Percentiles rank a stretch among this genome's conserved stretches.
phyloP scores from a whole-genome alignment of 148 eudicot species.

The Rhododendron kiyosumense region DNA sequence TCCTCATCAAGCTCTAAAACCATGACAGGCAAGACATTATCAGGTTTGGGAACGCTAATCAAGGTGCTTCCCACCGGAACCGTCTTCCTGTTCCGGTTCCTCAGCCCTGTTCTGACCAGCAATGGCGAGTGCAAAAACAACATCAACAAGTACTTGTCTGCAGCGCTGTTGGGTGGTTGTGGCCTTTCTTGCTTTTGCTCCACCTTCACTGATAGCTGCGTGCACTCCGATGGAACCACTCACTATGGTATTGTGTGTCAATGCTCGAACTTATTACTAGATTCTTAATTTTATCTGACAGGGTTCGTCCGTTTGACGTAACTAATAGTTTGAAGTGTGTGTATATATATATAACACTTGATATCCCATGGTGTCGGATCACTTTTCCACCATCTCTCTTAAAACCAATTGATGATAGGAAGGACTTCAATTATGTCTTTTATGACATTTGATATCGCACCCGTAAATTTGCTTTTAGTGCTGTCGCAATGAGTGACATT shows the following conservation, averaged over 20 bases:
- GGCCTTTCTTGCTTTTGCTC: constrained; percentile 52
- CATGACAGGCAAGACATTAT: constrained; percentile 25
- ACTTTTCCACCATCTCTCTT: too few relatives aligned
- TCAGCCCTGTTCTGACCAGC: constrained; percentile 67
- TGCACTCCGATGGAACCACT: constrained; percentile 26
- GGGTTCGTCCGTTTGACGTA: too few relatives aligned
- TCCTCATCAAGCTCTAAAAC: background rate
- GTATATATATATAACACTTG: too few relatives aligned
- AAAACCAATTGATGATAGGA: too few relatives aligned
- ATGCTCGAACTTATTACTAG: background rate
- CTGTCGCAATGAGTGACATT: too few relatives aligned
- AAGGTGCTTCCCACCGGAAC: constrained; percentile 76
- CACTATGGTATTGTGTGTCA: constrained; percentile 34
- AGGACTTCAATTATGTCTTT: too few relatives aligned
- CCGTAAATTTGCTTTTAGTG: too few relatives aligned
- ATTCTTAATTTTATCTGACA: too few relatives aligned
- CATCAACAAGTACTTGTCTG: constrained; percentile 49
- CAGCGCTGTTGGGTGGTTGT: constrained; percentile 25
- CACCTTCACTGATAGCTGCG: constrained; percentile 72
- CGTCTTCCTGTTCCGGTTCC: constrained; percentile 59
- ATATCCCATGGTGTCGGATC: too few relatives aligned
- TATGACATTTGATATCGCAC: too few relatives aligned
- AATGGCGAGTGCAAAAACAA: constrained; percentile 47
- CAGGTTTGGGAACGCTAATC: constrained; percentile 49
- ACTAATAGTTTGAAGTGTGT: too few relatives aligned